Evolutionary conservation across 1,284 basidiomycete species (phyloP).

Genomic region (Ganoderma sinense): DNA sequence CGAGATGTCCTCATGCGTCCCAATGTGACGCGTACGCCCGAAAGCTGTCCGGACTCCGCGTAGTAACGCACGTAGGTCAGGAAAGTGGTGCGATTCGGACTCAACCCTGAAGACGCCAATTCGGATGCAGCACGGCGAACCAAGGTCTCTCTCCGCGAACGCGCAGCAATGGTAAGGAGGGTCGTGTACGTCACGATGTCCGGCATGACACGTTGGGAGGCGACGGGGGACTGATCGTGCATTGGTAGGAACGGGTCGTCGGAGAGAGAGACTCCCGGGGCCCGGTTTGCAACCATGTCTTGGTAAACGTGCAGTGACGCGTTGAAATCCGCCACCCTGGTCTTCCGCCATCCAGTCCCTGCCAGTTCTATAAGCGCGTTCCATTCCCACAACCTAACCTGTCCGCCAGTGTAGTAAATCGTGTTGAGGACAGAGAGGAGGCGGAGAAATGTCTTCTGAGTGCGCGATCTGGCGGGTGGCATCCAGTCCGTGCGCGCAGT

Average conservation of each 20-base stretch:
- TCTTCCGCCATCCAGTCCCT: conserved; percentile 70
- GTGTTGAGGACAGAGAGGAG: conserved; percentile 68
- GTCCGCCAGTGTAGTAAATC: conserved; percentile 59
- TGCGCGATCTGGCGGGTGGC: conserved; percentile 53
- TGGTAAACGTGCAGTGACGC: conserved; percentile 65
- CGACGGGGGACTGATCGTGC: conserved; percentile 11
- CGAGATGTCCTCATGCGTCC: conserved; percentile 56
- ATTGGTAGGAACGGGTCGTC: conserved; percentile 8
- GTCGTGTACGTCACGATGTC: conserved; percentile 75
- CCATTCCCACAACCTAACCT: conserved; percentile 69
- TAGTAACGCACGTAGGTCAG: conserved; percentile 67
- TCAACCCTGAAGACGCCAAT: conserved; percentile 57
- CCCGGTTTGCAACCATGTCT: conserved; percentile 57
- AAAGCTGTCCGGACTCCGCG: conserved; percentile 51
- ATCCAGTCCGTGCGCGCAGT: conserved; percentile 36
- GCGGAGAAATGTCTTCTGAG: conserved; percentile 64
- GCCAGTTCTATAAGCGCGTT: conserved; percentile 74
- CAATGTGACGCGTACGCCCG: conserved; percentile 62
- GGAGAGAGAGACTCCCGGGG: conserved; percentile 52
- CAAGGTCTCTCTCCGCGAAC: conserved; percentile 51
- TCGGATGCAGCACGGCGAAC: conserved; percentile 60
- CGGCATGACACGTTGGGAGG: conserved; percentile 44
- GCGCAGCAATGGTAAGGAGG: conserved; percentile 67
- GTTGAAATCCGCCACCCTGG: conserved; percentile 61
- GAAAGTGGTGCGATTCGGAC: conserved; percentile 67